A percentile compares a stretch with the other conserved stretches of the same genome.
Conservation (phyloP, 2,329 filamentous ascomycete genomes). For the Pseudogymnoascus sp. region DNA sequence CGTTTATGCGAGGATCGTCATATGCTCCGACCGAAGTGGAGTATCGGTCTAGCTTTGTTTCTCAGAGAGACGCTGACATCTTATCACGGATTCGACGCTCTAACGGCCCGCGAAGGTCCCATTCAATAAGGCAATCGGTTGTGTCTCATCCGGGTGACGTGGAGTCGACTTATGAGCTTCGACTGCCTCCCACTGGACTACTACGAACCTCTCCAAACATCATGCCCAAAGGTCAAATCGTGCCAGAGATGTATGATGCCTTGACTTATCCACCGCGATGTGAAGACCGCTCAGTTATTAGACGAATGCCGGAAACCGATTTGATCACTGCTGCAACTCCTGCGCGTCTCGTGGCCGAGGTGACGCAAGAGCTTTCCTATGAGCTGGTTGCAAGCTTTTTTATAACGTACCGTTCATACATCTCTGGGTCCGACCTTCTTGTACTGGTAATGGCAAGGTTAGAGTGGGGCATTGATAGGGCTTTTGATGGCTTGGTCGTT, state of each 20-base stretch:
- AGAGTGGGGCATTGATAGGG: conserved; percentile 73
- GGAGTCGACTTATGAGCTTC: conserved; percentile 12
- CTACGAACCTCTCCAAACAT: conserved; percentile 12
- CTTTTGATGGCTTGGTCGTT: conserved; percentile 88
- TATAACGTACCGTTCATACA: conserved; percentile 82
- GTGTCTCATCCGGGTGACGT: conserved; percentile 21
- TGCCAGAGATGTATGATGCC: conserved; percentile 72
- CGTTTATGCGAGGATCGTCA: conserved; percentile 71
- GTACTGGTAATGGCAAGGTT: conserved; percentile 78
- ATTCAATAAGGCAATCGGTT: conserved; percentile 3
- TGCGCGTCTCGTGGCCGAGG: conserved; percentile 84
- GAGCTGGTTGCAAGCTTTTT: conserved; percentile 97
- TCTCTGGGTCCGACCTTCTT: conserved; percentile 68
- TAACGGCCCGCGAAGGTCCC: conserved; percentile 17
- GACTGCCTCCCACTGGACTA: conserved; percentile 13
- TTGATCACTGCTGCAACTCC: conserved; percentile 85
- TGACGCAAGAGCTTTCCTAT: conserved; percentile 66
- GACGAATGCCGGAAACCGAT: conserved; percentile 62
- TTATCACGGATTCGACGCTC: conserved; percentile 7
- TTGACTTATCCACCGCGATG: conserved; percentile 70
- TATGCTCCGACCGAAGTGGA: conserved; percentile 72
- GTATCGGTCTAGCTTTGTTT: conserved; percentile 28
- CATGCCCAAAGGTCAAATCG: conserved; percentile 37
- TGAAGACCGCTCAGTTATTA: conserved; percentile 73
- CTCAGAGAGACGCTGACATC: conserved; percentile 20